Evolutionary conservation across 1,139 yeast genomes (phyloP).

Genomic region (Tardiomyces blankii): DNA sequence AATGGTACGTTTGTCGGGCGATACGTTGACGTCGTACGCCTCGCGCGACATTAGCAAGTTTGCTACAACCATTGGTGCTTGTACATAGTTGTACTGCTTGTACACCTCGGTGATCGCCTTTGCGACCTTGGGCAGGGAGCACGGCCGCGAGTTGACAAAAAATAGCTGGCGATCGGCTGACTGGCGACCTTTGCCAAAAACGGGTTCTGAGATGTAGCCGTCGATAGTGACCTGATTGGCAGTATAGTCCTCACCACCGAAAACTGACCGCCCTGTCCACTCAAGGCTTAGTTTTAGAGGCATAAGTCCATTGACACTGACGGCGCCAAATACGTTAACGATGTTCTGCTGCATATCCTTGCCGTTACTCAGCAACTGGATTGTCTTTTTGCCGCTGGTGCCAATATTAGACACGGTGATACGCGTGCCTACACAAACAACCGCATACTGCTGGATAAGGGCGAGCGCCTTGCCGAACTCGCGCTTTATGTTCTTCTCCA

Average conservation of each 20-base stretch:
- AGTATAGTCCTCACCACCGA: constrained; percentile 1
- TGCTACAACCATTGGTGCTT: constrained; percentile 61
- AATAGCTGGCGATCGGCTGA: constrained; percentile 65
- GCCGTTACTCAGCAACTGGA: constrained; percentile 34
- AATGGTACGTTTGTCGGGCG: constrained; percentile 79
- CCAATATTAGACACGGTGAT: constrained; percentile 47
- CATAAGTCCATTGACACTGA: constrained; percentile 46
- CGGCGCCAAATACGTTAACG: constrained; percentile 58
- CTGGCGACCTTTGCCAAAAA: constrained; percentile 67
- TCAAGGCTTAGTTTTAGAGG: constrained; percentile 28
- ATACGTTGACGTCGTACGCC: constrained; percentile 68
- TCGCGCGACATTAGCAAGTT: constrained; percentile 44
- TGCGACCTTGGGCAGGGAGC: constrained; percentile 41
- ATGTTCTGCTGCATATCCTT: constrained; percentile 37
- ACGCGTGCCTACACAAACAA: constrained; percentile 47
- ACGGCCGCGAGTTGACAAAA: constrained; percentile 69
- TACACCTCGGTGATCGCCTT: constrained; percentile 66
- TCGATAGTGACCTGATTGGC: constrained; percentile 26
- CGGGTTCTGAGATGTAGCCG: constrained; percentile 65
- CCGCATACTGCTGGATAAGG: constrained; percentile 56
- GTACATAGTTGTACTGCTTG: constrained; percentile 57
- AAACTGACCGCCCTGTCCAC: constrained; percentile 6
- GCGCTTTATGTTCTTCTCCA: constrained; percentile 52
- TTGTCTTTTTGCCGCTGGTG: constrained; percentile 36
- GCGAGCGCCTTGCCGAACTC: constrained; percentile 61